phyloP scores from a whole-genome alignment of 2,329 filamentous ascomycete genomes.

The Sporothrix schenckii region DNA sequence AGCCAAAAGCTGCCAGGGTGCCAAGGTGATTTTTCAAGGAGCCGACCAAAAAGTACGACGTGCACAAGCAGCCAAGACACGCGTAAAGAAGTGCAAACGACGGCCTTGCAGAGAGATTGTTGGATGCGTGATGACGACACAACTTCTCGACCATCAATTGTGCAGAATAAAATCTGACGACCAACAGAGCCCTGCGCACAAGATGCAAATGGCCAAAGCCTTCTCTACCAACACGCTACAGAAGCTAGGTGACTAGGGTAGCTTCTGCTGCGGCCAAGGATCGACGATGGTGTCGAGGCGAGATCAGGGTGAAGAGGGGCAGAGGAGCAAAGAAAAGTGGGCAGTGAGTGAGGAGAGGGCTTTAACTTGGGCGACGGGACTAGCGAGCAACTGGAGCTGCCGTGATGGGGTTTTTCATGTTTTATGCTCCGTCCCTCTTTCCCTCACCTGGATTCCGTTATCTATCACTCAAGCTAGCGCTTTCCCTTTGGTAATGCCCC shows the following conservation, averaged over 20 bases:
- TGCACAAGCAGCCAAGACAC: background rate
- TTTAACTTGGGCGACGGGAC: background rate
- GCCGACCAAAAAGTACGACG: background rate
- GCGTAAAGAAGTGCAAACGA: too few relatives aligned
- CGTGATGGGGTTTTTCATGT: constrained; percentile 19
- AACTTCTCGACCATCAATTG: background rate
- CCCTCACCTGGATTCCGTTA: constrained; percentile 7
- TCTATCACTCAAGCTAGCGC: background rate
- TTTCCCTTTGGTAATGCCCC: constrained; percentile 28
- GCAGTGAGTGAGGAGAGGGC: background rate
- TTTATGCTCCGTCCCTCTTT: constrained; percentile 18
- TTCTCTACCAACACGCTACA: background rate
- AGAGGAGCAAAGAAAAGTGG: background rate
- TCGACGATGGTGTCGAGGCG: constrained; percentile 19
- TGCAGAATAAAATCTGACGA: background rate
- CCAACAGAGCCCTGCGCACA: background rate
- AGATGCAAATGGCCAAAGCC: constrained; percentile 15
- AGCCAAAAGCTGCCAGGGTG: background rate
- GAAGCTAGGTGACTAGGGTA: constrained; percentile 7
- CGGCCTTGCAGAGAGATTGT: background rate
- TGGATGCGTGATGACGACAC: constrained; percentile 10
- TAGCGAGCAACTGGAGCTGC: constrained; percentile 24
- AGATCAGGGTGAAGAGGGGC: background rate
- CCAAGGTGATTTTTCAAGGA: too few relatives aligned
- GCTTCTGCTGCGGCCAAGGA: constrained; percentile 19